These are phyloP conservation scores for Sisymbrium irio DNA, from an alignment of 345 rosid species.

Conservation along the genomic window DNA sequence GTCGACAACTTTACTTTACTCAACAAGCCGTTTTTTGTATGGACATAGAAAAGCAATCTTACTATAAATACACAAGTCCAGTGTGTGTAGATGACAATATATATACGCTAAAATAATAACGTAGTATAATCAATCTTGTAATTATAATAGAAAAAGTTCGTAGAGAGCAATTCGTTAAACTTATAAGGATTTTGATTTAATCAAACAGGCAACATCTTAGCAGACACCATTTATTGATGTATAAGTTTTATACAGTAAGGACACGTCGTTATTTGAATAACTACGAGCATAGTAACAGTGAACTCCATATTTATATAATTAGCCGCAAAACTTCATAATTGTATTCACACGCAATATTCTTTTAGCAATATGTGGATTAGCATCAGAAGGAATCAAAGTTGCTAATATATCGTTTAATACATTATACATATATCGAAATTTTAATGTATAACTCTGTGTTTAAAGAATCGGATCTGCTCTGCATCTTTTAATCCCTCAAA, in stretches of 20 bases:
- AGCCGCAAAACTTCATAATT: neutral
- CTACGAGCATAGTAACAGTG: neutral
- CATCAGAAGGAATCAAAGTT: neutral
- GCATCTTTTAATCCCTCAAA: neutral
- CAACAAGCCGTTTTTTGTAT: conserved; percentile 35
- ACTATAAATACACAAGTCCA: conserved; percentile 25
- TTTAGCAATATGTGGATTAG: neutral
- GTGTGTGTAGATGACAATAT: neutral
- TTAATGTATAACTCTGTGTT: neutral
- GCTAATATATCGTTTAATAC: neutral
- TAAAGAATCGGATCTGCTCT: no score
- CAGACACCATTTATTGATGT: neutral
- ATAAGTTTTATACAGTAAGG: neutral
- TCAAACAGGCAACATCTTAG: neutral
- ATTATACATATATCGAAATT: neutral
- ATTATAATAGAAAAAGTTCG: no score
- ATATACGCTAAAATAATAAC: neutral
- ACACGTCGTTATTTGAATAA: neutral
- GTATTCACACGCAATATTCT: neutral
- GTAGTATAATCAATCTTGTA: neutral
- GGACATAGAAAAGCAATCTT: conserved; percentile 17
- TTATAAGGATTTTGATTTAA: neutral
- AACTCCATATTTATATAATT: neutral
- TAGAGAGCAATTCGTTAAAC: neutral
- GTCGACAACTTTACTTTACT: conserved; percentile 35